Evolutionary conservation across 176 grass and related monocot species (phyloP), one percentile per base, ranked within the genome.

Genomic region (Tillandsia leiboldiana): DNA sequence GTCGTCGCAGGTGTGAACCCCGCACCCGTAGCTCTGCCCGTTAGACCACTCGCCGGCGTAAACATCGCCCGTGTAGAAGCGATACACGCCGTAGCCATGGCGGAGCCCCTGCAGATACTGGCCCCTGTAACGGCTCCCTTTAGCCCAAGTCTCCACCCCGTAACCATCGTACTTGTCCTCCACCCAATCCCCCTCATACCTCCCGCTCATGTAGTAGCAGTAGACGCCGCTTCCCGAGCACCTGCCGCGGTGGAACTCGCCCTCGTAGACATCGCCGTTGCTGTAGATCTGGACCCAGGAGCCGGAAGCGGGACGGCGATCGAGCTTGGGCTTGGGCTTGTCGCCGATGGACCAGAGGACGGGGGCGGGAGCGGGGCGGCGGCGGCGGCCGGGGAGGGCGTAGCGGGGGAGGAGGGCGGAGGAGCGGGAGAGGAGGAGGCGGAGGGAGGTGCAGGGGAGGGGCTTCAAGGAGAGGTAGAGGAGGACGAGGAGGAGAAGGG

Each of bases 181-280:
- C 26, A 90, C 83, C 91, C 91, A 96, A 73, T 90, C 87, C 26
- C 91, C 91, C 75, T 81, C 87, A 77, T 85, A 90, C 4, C 73
- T 84, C 8, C 75, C 75, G 59, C 80, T 82, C 53, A 71, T 66
- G 63, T 79, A 86, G 71, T 75, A 80, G 75, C 67, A 78, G 57
- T 84, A 84, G 9, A 87, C 81, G 71, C 84, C 87, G 64, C 78
- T 80, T 70, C 91, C 91, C 65, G 76, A 84, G 72, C 79, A 84
- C 26, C 72, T 76, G 50, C 84, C 87, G 64, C 80, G 77, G 72
- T 81, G 83, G 64, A 87, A 96, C 75, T 96, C 87, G 13, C 91
- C 91, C 72, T 89, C 83, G 77, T 96, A 96, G 83, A 79, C 74
- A 78, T 81, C 85, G 13, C 79, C 83, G 63, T 87, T 81, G 73